A percentile compares a stretch with the other conserved stretches of the same genome.
phyloP scores from a whole-genome alignment of 1,139 yeast genomes.

The Sugiyamaella japonica region DNA sequence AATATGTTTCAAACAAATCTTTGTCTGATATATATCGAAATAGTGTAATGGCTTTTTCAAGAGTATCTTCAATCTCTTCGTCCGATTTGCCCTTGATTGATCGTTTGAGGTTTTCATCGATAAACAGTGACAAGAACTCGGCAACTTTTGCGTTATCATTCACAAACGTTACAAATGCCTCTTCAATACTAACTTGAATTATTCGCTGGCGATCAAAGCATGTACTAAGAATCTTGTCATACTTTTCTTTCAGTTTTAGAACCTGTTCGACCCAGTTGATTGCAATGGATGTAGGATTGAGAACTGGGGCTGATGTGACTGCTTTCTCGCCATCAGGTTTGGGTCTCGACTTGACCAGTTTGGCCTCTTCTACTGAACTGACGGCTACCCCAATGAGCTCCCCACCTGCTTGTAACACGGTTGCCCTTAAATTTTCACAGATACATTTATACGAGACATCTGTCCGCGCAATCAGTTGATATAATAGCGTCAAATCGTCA shows the following conservation, averaged over 20 bases:
- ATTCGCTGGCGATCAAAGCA: slow-evolving; percentile 54
- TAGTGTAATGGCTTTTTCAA: slow-evolving; percentile 58
- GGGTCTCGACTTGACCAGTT: slow-evolving; percentile 26
- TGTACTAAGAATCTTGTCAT: slow-evolving; percentile 48
- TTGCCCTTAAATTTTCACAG: slow-evolving; percentile 50
- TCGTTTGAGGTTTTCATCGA: slow-evolving; percentile 72
- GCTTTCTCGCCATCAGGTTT: background rate
- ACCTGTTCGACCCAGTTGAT: slow-evolving; percentile 68
- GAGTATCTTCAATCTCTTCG: slow-evolving; percentile 54
- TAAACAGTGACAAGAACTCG: slow-evolving; percentile 70
- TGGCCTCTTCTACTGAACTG: slow-evolving; percentile 27
- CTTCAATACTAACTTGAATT: slow-evolving; percentile 57
- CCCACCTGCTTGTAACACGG: slow-evolving; percentile 49
- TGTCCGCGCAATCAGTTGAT: slow-evolving; percentile 53
- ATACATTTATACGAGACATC: slow-evolving; percentile 55
- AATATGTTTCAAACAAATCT: slow-evolving; percentile 82
- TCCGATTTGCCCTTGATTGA: slow-evolving; percentile 52
- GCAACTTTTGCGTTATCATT: slow-evolving; percentile 61
- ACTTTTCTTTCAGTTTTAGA: slow-evolving; percentile 54
- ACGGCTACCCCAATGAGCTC: slow-evolving; percentile 36
- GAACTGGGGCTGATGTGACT: slow-evolving; percentile 17
- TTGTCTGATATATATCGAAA: slow-evolving; percentile 76
- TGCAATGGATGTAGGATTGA: slow-evolving; percentile 54
- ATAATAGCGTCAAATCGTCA: slow-evolving; percentile 49
- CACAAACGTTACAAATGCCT: slow-evolving; percentile 62